A percentile compares a stretch with the other conserved stretches of the same genome.
Evolutionary conservation across 1,284 basidiomycete genomes (phyloP).

Genomic region (Cystobasidium sp.): DNA sequence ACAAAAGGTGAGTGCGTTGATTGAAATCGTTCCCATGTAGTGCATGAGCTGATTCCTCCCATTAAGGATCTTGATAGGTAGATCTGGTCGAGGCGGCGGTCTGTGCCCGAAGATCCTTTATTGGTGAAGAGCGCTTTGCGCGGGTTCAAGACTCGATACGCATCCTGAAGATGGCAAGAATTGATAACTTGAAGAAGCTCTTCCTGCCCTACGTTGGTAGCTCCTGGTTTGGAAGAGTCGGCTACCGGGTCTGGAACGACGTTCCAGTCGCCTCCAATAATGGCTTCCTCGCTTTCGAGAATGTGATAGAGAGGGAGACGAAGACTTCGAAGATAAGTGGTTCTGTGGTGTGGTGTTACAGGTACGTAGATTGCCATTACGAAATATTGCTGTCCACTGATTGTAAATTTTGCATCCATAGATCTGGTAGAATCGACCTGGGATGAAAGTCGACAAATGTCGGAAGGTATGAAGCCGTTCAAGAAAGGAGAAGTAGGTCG

Average conservation of each 20-base stretch:
- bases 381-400: not conserved
- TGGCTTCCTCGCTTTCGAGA: not conserved
- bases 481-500: slow-evolving; percentile 19
- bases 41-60: slow-evolving; percentile 8
- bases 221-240: slow-evolving; percentile 12
- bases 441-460: slow-evolving; percentile 2
- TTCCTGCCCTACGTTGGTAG: not conserved
- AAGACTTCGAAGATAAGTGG: slow-evolving; percentile 4
- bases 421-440: not conserved
- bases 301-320: not conserved
- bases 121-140: slow-evolving; percentile 9
- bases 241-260: slow-evolving; percentile 8
- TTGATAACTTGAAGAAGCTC: not conserved
- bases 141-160: slow-evolving; percentile 20
- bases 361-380: slow-evolving; percentile 25
- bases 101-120: slow-evolving; percentile 5
- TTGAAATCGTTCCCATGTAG: slow-evolving; percentile 11
- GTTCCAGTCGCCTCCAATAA: slow-evolving; percentile 32
- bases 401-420: slow-evolving; percentile 9
- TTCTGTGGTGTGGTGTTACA: not conserved
- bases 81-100: slow-evolving; percentile 22
- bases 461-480: not conserved
- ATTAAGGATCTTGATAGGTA: slow-evolving; percentile 1
- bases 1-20: slow-evolving; percentile 15
- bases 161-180: slow-evolving; percentile 4